Base-by-base conservation (phyloP, 2,329 filamentous ascomycete species). In the Aspergillus piperis region DNA sequence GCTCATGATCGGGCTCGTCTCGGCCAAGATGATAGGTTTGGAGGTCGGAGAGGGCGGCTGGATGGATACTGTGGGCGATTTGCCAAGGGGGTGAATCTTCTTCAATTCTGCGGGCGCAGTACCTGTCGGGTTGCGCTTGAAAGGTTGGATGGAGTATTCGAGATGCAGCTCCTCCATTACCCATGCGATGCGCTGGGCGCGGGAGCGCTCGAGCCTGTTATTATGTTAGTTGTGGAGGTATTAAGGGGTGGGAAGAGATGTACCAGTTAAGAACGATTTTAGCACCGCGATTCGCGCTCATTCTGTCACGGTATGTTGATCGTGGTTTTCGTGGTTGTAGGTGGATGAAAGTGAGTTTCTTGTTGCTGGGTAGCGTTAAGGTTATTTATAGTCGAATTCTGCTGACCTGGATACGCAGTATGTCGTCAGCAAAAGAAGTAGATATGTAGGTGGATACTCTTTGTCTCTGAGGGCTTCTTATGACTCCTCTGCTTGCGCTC, bases 131-230 rank as follows among this genome's bases (percentile, higher is more conserved):
- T 75, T 73, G 39, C 93, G 88, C 74, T 91, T 91, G 82, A 90
- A 95, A 56, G 90, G 83, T 70, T 93, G 86, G 61, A 97, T 78
- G 63, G 93, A 86, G 77, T 96, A 96, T 21, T 88, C 83, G 32
- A 96, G 76, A 44, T 89, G 83, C 63, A 95, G 87, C 75, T 94
- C 91, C 73, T 95, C 90, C 42, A 96, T 84, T 7, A 96, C 86
- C 90, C 91, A 96, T 42, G 95, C 80, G 59, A 94, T 89, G 64
- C 91, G 87, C 75, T 96, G 91, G 10, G 90, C 87, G 66, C 92
- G 90, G 58, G 92, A 96, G 67, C 89, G 82, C 68, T 94, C 86
- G 62, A 96, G 88, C 92, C 92, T 96, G 58, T 36, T 10, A 41
- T 47, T 36, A 1, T 25, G 25, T 25, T 25, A 25, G 23, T 25